These are phyloP conservation scores for Cyberlindnera mrakii DNA, from an alignment of 805 yeast genomes.

Conservation along the genomic window DNA sequence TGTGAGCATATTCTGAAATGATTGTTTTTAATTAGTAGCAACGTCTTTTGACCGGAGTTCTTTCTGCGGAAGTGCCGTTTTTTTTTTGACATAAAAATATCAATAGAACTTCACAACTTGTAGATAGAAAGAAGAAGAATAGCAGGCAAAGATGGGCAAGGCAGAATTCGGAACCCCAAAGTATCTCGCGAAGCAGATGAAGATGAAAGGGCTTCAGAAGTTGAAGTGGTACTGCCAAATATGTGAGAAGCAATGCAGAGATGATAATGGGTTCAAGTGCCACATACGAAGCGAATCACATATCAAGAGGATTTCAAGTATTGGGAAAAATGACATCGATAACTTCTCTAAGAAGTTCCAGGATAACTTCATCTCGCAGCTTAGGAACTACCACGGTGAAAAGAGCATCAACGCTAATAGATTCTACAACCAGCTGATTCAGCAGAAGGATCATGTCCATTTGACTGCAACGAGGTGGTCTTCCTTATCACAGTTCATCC, in stretches of 20 bases:
- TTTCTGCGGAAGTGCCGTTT: not conserved
- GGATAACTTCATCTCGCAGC: slow-evolving; percentile 53
- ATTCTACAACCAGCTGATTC: slow-evolving; percentile 86
- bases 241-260: slow-evolving; percentile 91
- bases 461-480: slow-evolving; percentile 85
- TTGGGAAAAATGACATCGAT: slow-evolving; percentile 44
- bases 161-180: slow-evolving; percentile 66
- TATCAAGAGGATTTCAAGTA: slow-evolving; percentile 44
- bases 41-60: too few relatives aligned
- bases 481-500: slow-evolving; percentile 61
- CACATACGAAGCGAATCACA: slow-evolving; percentile 85
- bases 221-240: slow-evolving; percentile 85
- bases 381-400: slow-evolving; percentile 72
- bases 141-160: slow-evolving; percentile 36
- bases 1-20: not conserved
- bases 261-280: slow-evolving; percentile 90
- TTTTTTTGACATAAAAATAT: not conserved
- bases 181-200: slow-evolving; percentile 67
- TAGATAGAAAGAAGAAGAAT: not conserved
- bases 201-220: slow-evolving; percentile 79
- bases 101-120: not conserved
- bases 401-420: slow-evolving; percentile 74
- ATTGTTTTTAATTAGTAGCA: not conserved
- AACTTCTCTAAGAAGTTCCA: slow-evolving; percentile 57
- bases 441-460: slow-evolving; percentile 79